Evolutionary conservation across 805 yeast species (phyloP).

Genomic region (Hanseniaspora lindneri): DNA sequence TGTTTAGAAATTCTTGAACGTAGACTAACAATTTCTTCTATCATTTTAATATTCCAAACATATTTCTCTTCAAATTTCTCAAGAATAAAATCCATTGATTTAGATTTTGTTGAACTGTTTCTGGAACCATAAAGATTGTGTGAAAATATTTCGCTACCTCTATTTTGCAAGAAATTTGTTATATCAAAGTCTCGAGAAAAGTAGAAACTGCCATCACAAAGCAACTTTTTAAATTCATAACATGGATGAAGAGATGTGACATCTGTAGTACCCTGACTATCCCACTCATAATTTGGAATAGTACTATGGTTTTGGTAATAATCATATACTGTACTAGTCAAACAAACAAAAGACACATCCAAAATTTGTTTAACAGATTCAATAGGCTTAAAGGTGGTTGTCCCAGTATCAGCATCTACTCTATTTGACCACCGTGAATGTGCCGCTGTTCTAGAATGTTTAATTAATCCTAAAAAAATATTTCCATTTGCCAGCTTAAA

Average conservation of each 20-base stretch:
- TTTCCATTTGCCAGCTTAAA: conserved; percentile 39
- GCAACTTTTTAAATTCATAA: conserved; percentile 54
- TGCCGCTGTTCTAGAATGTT: conserved; percentile 44
- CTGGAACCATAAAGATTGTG: neutral
- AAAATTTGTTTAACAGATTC: conserved; percentile 44
- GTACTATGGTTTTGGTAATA: conserved; percentile 18
- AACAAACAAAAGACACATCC: conserved; percentile 55
- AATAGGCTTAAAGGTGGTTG: conserved; percentile 26
- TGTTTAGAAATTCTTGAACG: conserved; percentile 52
- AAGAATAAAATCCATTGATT: conserved; percentile 30
- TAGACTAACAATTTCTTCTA: conserved; percentile 63
- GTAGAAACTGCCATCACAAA: conserved; percentile 76
- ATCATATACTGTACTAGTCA: conserved; percentile 48
- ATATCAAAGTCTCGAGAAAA: conserved; percentile 83
- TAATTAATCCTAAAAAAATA: conserved; percentile 47
- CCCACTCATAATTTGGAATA: neutral
- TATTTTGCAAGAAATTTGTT: conserved; percentile 64
- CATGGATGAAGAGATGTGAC: conserved; percentile 55
- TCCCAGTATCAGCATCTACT: conserved; percentile 2
- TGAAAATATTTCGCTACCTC: conserved; percentile 33
- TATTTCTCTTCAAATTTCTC: conserved; percentile 57
- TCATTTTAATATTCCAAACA: conserved; percentile 85
- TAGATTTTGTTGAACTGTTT: conserved; percentile 23
- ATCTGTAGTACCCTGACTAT: neutral
- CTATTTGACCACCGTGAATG: conserved; percentile 36